These are phyloP conservation scores for Curvularia verruculosa DNA, from an alignment of 2,329 filamentous ascomycete species.

Conservation along the genomic window DNA sequence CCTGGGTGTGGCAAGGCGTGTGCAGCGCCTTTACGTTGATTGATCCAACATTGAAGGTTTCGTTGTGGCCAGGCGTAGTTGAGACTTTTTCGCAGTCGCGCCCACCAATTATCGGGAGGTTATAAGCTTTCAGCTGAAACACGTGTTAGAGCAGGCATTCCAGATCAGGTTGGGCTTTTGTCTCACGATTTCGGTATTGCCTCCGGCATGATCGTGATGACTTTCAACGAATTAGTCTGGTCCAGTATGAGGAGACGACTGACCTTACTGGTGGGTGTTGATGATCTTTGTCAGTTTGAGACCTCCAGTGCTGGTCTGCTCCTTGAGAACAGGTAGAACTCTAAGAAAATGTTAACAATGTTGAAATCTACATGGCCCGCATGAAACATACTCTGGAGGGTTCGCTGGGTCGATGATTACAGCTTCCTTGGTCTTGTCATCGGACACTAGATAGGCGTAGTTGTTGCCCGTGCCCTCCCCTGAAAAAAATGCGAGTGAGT, in stretches of 20 bases:
- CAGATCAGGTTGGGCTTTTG: background rate
- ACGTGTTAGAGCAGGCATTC: background rate
- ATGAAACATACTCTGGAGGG: slow-evolving; percentile 69
- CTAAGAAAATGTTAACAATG: slow-evolving; percentile 45
- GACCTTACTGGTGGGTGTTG: slow-evolving; percentile 91
- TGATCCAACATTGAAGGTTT: slow-evolving; percentile 80
- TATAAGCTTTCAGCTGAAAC: slow-evolving; percentile 62
- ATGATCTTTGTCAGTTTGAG: slow-evolving; percentile 89
- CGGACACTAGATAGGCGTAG: slow-evolving; percentile 72
- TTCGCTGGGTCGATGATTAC: slow-evolving; percentile 80
- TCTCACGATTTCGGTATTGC: slow-evolving; percentile 81
- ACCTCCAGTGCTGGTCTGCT: slow-evolving; percentile 71
- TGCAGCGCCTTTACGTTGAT: slow-evolving; percentile 88
- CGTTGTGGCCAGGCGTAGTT: slow-evolving; percentile 74
- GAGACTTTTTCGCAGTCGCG: slow-evolving; percentile 83
- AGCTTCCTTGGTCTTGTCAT: slow-evolving; percentile 57
- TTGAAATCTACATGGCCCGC: background rate
- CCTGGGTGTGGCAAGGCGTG: slow-evolving; percentile 97
- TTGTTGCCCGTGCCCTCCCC: slow-evolving; percentile 81
- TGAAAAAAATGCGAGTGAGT: slow-evolving; percentile 43
- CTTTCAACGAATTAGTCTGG: slow-evolving; percentile 54
- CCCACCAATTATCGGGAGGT: slow-evolving; percentile 82
- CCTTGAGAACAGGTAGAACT: slow-evolving; percentile 70
- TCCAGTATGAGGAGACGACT: too few species aligned
- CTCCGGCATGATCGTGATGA: slow-evolving; percentile 93